Conservation (phyloP, 495 filamentous ascomycete species). For the Neurospora sp. region DNA sequence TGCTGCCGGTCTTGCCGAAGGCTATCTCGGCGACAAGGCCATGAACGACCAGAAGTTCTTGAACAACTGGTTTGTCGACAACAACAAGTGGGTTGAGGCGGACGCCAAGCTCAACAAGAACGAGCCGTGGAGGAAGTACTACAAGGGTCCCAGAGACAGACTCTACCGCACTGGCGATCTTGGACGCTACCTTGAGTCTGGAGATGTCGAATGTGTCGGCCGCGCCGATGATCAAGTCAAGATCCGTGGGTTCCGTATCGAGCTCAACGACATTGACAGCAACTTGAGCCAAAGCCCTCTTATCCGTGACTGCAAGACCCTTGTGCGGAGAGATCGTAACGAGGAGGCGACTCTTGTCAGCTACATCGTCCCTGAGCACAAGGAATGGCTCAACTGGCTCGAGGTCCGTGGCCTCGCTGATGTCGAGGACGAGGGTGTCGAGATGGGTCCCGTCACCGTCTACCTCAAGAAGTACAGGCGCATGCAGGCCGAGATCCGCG, state of each 20-base stretch:
- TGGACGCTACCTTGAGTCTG: slow-evolving; percentile 62
- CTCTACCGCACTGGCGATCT: slow-evolving; percentile 80
- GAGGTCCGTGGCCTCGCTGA: slow-evolving; percentile 43
- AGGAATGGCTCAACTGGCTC: slow-evolving; percentile 60
- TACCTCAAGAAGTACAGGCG: slow-evolving; percentile 52
- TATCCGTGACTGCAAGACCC: slow-evolving; percentile 77
- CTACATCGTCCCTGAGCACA: slow-evolving; percentile 79
- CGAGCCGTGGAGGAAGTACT: slow-evolving; percentile 70
- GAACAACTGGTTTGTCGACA: slow-evolving; percentile 79
- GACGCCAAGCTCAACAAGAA: slow-evolving; percentile 44
- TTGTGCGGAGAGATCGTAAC: slow-evolving; percentile 78
- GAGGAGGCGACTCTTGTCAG: slow-evolving; percentile 85
- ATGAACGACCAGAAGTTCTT: slow-evolving; percentile 75
- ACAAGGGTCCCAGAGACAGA: slow-evolving; percentile 74
- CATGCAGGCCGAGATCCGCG: slow-evolving; percentile 63
- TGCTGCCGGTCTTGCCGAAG: slow-evolving; percentile 81
- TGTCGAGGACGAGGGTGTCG: slow-evolving; percentile 33
- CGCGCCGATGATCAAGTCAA: slow-evolving; percentile 88
- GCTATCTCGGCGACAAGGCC: slow-evolving; percentile 64
- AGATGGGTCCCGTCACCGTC: slow-evolving; percentile 33
- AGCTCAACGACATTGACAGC: slow-evolving; percentile 88
- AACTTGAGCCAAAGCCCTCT: slow-evolving; percentile 69
- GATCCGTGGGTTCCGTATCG: slow-evolving; percentile 91
- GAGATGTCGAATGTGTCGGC: slow-evolving; percentile 65
- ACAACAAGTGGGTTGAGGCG: slow-evolving; percentile 56